These are phyloP conservation scores for Moringa oleifera DNA, from an alignment of 345 rosid genomes.

Conservation along the genomic window DNA sequence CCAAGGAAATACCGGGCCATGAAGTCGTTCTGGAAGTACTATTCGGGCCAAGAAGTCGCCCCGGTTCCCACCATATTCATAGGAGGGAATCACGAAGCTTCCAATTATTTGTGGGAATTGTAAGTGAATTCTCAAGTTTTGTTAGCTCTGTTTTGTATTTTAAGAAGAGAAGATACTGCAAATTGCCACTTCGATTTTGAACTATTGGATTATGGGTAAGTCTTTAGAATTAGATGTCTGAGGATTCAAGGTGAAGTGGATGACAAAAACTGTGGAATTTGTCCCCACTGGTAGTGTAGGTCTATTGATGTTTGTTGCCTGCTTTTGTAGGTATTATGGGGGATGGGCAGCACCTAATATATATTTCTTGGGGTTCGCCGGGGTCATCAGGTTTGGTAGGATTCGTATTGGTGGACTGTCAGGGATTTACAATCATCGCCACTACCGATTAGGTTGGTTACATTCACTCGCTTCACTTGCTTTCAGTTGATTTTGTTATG, in stretches of 20 bases:
- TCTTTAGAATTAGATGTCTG: not conserved
- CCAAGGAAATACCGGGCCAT: constrained; percentile 66
- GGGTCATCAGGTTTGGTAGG: constrained; percentile 81
- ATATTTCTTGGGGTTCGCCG: constrained; percentile 76
- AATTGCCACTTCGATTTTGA: not conserved
- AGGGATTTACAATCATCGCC: constrained; percentile 64
- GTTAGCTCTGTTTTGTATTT: not conserved
- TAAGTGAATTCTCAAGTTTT: constrained; percentile 23
- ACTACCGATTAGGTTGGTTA: constrained; percentile 59
- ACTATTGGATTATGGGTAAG: not conserved
- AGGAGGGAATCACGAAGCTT: constrained; percentile 98
- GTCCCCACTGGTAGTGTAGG: not conserved
- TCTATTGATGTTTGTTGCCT: constrained; percentile 11
- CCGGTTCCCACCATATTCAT: constrained; percentile 89
- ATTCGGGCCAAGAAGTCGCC: constrained; percentile 70
- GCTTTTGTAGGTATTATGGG: constrained; percentile 66
- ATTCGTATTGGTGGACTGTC: constrained; percentile 89
- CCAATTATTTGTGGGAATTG: constrained; percentile 94
- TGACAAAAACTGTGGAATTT: too few relatives aligned
- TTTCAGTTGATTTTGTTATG: not conserved
- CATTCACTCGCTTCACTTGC: not conserved
- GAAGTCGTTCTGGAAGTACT: constrained; percentile 95
- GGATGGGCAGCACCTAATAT: constrained; percentile 94
- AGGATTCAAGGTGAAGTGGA: not conserved
- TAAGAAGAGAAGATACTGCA: too few relatives aligned